Base-by-base conservation (phyloP, 164 flowering plant species). In the Santalum album region DNA sequence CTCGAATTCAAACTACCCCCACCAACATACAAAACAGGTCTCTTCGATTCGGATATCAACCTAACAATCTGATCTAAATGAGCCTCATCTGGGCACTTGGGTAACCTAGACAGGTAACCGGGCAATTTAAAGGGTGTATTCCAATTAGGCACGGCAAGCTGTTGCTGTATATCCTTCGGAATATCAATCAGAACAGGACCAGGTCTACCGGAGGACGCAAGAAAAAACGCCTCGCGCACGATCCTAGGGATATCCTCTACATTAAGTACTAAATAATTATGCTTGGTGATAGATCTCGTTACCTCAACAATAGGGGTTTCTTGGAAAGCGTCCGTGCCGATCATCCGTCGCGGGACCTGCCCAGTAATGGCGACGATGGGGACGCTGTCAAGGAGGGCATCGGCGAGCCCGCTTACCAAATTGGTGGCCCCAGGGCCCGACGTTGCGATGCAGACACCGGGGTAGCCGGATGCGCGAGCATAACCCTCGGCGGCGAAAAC, bases 401-500 rank as follows among this genome's bases (percentile, higher is more conserved):
- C 85, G 22, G 90, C 90, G 1, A 84, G 77, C 15, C 90, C 90
- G 26, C 84, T 73, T 38, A 84, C 87, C 17, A 84, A 61, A 55
- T 81, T 84, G 48, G 85, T 81, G 20, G 90, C 90, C 1, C 90
- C 90, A 6, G 90, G 90, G 32, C 90, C 90, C 0, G 90, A 84
- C 6, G 90, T 84, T 12, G 90, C 83, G 25, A 84, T 81, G 67
- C 90, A 84, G 36, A 79, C 80, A 18, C 90, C 87, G 11, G 77
- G 72, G 4, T 25, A 55, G 23, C 87, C 87, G 1, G 85, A 72
- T 25, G 80, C 62, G 25, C 82, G 79, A 0, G 90, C 84, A 48
- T 84, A 81, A 10, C 87, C 90, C 52, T 81, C 85, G 7, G 90
- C 85, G 1, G 87, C 85, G 50, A 84, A 84, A 32, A 76, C 59